These are phyloP conservation scores for Pseudognaphalium luteoalbum DNA, from an alignment of 129 eudicot species.

Conservation along the genomic window DNA sequence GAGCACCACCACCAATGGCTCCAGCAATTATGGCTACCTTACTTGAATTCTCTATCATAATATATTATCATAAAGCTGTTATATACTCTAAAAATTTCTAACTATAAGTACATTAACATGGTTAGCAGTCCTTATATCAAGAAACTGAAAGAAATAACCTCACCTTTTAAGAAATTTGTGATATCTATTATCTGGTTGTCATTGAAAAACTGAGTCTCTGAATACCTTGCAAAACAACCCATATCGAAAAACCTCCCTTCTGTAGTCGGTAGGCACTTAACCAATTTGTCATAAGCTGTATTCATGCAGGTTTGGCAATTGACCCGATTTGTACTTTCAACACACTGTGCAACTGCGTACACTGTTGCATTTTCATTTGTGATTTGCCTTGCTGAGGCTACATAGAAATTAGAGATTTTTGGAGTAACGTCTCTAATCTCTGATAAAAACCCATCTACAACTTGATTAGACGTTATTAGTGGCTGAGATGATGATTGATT, in stretches of 20 bases:
- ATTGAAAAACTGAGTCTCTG: slow-evolving; percentile 44
- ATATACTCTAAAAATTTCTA: background rate
- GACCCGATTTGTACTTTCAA: slow-evolving; percentile 38
- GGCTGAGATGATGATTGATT: slow-evolving; percentile 46
- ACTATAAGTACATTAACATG: background rate
- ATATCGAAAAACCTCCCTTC: slow-evolving; percentile 59
- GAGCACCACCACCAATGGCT: slow-evolving; percentile 37
- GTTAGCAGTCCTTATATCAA: background rate
- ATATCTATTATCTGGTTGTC: slow-evolving; percentile 53
- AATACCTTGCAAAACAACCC: slow-evolving; percentile 66
- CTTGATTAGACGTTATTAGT: slow-evolving; percentile 29
- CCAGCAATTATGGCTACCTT: slow-evolving; percentile 51
- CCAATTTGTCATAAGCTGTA: slow-evolving; percentile 37
- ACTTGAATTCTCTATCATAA: slow-evolving; percentile 45
- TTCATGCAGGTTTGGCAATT: slow-evolving; percentile 58
- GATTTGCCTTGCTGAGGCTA: slow-evolving; percentile 42
- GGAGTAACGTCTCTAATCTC: slow-evolving; percentile 59
- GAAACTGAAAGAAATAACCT: background rate
- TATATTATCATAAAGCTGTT: background rate
- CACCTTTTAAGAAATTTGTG: slow-evolving; percentile 51
- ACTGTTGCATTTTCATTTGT: slow-evolving; percentile 33
- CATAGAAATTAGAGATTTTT: slow-evolving; percentile 42
- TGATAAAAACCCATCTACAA: slow-evolving; percentile 29
- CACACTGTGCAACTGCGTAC: slow-evolving; percentile 63
- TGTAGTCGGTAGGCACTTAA: slow-evolving; percentile 46